Percentiles rank a stretch among this genome's conserved stretches.
Evolutionary conservation across 2,329 filamentous ascomycete genomes (phyloP).

Genomic region (Epichloe glyceriae): DNA sequence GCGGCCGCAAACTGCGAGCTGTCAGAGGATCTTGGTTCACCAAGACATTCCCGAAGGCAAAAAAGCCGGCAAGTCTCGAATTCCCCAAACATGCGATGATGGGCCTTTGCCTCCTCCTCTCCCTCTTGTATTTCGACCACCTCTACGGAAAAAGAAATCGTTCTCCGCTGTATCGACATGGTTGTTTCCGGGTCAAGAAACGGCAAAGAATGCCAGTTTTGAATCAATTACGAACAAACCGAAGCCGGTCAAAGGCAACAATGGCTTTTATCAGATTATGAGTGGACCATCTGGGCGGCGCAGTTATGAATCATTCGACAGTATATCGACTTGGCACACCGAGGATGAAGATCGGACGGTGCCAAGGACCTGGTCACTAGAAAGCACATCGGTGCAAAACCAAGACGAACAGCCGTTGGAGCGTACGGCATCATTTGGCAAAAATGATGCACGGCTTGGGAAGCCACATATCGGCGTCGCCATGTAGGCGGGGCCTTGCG

Average conservation of each 20-base stretch:
- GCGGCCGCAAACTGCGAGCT: conserved; percentile 19
- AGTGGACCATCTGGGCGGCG: conserved; percentile 19
- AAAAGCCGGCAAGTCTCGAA: not conserved
- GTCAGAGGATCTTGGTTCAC: conserved; percentile 11
- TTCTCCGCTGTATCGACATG: conserved; percentile 49
- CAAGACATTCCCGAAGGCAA: not conserved
- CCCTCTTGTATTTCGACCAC: conserved; percentile 45
- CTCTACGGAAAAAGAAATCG: conserved; percentile 52
- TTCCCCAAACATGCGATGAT: conserved; percentile 9
- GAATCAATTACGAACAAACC: conserved; percentile 44
- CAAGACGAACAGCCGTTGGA: conserved; percentile 29
- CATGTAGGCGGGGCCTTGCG: conserved; percentile 9
- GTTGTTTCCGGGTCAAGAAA: conserved; percentile 34
- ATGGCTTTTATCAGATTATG: conserved; percentile 48
- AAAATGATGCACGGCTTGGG: conserved; percentile 9
- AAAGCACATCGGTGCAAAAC: conserved; percentile 28
- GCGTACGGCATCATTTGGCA: conserved; percentile 19
- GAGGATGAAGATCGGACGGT: conserved; percentile 31
- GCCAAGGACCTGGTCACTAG: conserved; percentile 36
- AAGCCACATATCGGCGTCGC: conserved; percentile 16
- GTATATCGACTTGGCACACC: conserved; percentile 37
- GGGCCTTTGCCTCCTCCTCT: conserved; percentile 40
- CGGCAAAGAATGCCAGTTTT: conserved; percentile 27
- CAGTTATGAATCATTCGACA: conserved; percentile 34
- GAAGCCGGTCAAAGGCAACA: conserved; percentile 33